Evolutionary conservation across 768 basidiomycete genomes (phyloP), one percentile per base, ranked within the genome.

Genomic region (Zangia roseola): DNA sequence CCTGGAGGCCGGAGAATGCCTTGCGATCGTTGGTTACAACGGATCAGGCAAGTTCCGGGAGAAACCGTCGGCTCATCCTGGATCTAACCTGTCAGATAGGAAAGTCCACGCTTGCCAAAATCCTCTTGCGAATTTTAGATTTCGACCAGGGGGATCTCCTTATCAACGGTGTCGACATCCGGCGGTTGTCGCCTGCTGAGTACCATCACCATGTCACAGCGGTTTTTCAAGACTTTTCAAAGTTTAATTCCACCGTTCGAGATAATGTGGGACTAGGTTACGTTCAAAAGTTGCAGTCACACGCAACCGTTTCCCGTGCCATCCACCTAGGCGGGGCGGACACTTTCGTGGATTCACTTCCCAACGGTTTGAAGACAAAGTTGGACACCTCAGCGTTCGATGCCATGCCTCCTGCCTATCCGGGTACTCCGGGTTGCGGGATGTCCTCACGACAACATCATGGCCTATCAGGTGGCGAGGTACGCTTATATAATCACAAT

Each of bases 211-310:
- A 84, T 59, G 70, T 83, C 13, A 83, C 87, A n/a, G 84, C 84
- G 17, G 86, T 93, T 17, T 89, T 94, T 67, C 92, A 94, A 66
- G 84, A 84, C 36, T 93, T 92, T 66, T 84, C 86, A 43, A 85
- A 85, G 62, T 91, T 87, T 63, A 84, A 81, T 59, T 77, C 84
- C 6, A 83, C 89, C 0, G 76, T 91, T 16, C 76, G 82, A 53
- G 88, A 92, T 63, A 94, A 94, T 62, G 83, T 92, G 24, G 92
- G 91, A n/a, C 70, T 94, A 4, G 91, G 92, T 17, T 80, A 77
- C 57, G 79, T 93, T 17, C 78, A 79, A 13, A 78, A 82, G 56
- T 67, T 92, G 53, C 70, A 75, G 30, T 77, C 80, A 43, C 74
- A 75, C 14, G 68, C 72, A 4, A 79, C 81, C 10, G 74, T 94